Evolutionary conservation across 352 stramenopile genomes (phyloP).

Genomic region (Hyaloperonospora arabidopsidis): DNA sequence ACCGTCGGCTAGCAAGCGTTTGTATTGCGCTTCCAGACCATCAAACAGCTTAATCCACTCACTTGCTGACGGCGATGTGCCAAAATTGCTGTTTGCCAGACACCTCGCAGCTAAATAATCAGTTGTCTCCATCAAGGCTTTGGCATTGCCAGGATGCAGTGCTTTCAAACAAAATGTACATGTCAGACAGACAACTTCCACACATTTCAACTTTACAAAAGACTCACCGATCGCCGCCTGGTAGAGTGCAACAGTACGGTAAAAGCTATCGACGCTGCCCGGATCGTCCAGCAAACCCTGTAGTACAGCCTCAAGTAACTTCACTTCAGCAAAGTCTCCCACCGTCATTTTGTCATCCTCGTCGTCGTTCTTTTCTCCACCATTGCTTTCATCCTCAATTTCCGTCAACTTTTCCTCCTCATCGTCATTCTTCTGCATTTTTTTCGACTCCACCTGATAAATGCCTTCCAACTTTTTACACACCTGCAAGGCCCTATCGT

Average conservation of each 20-base stretch:
- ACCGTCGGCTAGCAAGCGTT: constrained; percentile 25
- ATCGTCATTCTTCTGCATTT: constrained; percentile 3
- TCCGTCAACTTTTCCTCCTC: constrained; percentile 1
- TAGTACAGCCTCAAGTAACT: constrained; percentile 58
- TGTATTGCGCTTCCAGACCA: constrained; percentile 40
- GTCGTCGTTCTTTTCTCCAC: constrained; percentile 15
- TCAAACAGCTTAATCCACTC: constrained; percentile 41
- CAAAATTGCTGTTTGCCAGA: constrained; percentile 16
- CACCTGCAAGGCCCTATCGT: constrained; percentile 21
- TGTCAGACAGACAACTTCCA: background rate
- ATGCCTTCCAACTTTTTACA: constrained; percentile 35
- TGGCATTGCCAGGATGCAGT: constrained; percentile 46
- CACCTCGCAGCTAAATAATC: constrained; percentile 53
- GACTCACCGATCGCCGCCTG: constrained; percentile 39
- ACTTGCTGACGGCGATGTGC: constrained; percentile 2
- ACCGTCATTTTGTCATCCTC: constrained; percentile 42
- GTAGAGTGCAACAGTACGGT: constrained; percentile 50
- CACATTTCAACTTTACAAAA: background rate
- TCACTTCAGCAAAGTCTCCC: constrained; percentile 39
- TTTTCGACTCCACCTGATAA: constrained; percentile 24
- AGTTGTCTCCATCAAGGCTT: constrained; percentile 67
- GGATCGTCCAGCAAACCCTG: constrained; percentile 16
- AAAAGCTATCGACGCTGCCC: constrained; percentile 27
- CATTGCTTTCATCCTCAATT: constrained; percentile 5
- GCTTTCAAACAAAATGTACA: constrained; percentile 17